Base-by-base conservation (phyloP, 805 yeast species). In the Dipodascus albidus region DNA sequence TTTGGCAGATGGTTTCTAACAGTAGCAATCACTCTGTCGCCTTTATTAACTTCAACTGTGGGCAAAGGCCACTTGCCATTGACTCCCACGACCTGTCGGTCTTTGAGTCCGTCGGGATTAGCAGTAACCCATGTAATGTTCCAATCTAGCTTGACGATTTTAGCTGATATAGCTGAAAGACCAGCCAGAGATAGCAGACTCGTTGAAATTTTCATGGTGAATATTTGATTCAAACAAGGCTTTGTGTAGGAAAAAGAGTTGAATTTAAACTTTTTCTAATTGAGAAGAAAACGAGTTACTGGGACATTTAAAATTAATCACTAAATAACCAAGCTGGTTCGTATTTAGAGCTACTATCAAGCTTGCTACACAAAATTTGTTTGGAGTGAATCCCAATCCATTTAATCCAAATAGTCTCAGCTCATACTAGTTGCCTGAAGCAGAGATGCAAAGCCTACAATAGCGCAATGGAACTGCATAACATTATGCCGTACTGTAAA, bases 31-130 rank as follows among this genome's bases (percentile, higher is more conserved):
- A 93, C 75, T 14, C 84, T 75, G 70, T 93, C 99, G 60, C 95
- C 95, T 65, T 79, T 82, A 59, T 78, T 75, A 58, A 87, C 89
- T 50, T 79, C 74, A 60, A 91, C 70, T 52, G 77, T 77, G n/a
- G 99, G 99, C 77, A 93, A 81, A 55, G 98, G 98, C 82, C 85
- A 73, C 60, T 68, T 60, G 76, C 85, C 85, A 62, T 83, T 83
- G 66, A 83, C 74, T 1, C 83, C 82, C 23, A 83, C 76, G 48
- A 81, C 78, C 41, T 70, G 66, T 41, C 87, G 67, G 53, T 70
- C 74, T 48, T 61, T 61, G 22, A 67, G 59, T 3, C 85, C 85
- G 57, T 82, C 87, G 1, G 86, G 85, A 61, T 76, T 78, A 49
- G 77, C 78, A 19, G 49, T 50, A 22, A 66, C 63, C 66, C 71